Base-by-base conservation (phyloP, 2,329 filamentous ascomycete species). In the Curvularia spicifera region DNA sequence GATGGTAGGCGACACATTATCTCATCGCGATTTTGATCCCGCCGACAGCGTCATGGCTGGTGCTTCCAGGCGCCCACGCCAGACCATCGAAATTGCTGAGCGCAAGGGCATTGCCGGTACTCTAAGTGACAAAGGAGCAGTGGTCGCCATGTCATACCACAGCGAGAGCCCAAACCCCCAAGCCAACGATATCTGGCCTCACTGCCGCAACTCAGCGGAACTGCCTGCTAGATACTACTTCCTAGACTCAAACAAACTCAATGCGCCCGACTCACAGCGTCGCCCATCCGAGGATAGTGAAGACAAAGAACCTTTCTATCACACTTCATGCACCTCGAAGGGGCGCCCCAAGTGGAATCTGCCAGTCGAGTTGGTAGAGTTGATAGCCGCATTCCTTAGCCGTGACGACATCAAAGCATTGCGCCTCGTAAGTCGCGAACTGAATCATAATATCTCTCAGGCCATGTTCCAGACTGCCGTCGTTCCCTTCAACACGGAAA, bases 401-500 rank as follows among this genome's bases (percentile, higher is more conserved):
- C 83, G 85, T 4, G 79, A 82, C 33, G 85, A 87, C 59, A 79
- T 89, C 50, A 84, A 86, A 71, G 80, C 77, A 29, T 80, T 90
- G 73, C 84, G 88, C 5, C 78, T 89, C 4, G 87, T 89, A 3
- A 85, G 81, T 67, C 80, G 77, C 37, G 85, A 88, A 55, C 85
- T 87, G 60, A 85, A 89, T 58, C 63, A 71, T 12, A 85, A 84
- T 59, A 80, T 88, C 1, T 87, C 86, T 0, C 78, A 80, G 39
- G 78, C 81, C 40, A 81, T 89, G 45, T 90, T 89, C 71, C 79
- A 81, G 56, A 86, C 85, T 44, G 84, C 88, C 8, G 86, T 90
- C 5, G 84, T 89, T 1, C 85, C 86, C 1, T 91, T 90, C 76
- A 85, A 83, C 42, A 83, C 85, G 1, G 84, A 88, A 63, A 83